Evolutionary conservation across 495 filamentous ascomycete genomes (phyloP), one percentile per base, ranked within the genome.

Genomic region (Umbilicaria muhlenbergii): DNA sequence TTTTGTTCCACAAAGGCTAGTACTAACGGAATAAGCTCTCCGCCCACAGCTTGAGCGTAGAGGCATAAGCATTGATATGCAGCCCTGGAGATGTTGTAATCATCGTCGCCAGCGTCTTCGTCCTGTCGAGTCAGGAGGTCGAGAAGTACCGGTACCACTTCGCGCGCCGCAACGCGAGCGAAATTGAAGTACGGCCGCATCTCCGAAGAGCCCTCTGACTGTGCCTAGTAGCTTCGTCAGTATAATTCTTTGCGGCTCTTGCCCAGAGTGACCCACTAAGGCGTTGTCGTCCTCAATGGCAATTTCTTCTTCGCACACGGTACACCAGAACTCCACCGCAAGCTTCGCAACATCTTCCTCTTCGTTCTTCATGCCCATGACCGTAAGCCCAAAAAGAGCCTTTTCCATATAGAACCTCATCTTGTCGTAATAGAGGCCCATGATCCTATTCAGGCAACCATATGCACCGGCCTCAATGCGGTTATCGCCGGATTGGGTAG

Each of bases 401-500:
- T 95, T 96, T 74, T 98, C 92, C 91, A 98, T 98, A 69, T 98
- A 98, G 67, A 93, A 96, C 54, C 86, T 76, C 91, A 98, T 98
- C 68, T 94, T 88, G 54, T 96, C 91, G 59, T 98, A 98, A 67
- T 98, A 96, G 34, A 94, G 70, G 45, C 71, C 83, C 91, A 98
- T 98, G 60, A 98, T 94, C 55, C 88, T 77, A 74, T 96, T 96
- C 55, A 98, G 63, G 58, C 92, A 98, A 44, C 89, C 91, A 56
- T 93, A 98, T 12, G 92, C 85, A 46, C 84, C 87, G 51, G 92
- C 84, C 58, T 95, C 88, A 64, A 96, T 88, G 54, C 86, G 77
- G 43, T 72, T 72, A 62, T 98, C 89, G 15, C 71, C 68, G 2
- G 76, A 64, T 63, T 96, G 92, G 39, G 92, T 96, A 42, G 92